Base-by-base conservation (phyloP, 352 stramenopile species). In the Phytophthora boehmeriae region DNA sequence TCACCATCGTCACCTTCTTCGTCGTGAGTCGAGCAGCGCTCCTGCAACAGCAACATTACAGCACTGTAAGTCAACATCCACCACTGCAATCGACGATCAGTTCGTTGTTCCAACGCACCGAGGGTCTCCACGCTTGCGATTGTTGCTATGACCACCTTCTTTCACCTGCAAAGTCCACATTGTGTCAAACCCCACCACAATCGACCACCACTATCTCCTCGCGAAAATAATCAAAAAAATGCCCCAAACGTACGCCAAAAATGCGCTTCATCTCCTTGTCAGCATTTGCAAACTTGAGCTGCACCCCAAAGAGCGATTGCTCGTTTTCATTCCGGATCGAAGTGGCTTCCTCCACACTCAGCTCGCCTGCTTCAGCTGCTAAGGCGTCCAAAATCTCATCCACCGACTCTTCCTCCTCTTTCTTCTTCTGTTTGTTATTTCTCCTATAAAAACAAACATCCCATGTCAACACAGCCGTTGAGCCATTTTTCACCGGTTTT, bases 211-310 rank as follows among this genome's bases (percentile, higher is more conserved):
- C 6, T 19, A 30, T 44, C 16, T 36, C 19, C 43, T 8, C n/a
- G 16, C 19, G 4, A 32, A 51, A 36, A 46, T 27, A 16, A 1
- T 20, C 8, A 43, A 19, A 22, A 38, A 11, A 22, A 23, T 10
- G 4, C 0, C 34, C 10, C 2, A 27, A 16, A 51, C 75, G 16
- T 58, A 95, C 86, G 19, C 85, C 85, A 71, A 95, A 94, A 54
- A 95, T 90, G 38, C 87, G 83, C 68, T 93, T 94, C 87, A 95
- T 94, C 68, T 95, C 87, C 61, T 89, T 93, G 59, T 95, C 87
- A 16, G 87, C 87, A 48, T 95, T 95, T 45, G 90, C 78, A 52
- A 89, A 81, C 39, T 78, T 73, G 34, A 92, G 62, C 28, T 93
- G 74, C 16, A 93, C 87, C 6, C 74, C 59, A 4, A 95, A 79